Evolutionary conservation across 2,329 filamentous ascomycete species (phyloP).

Genomic region (Hymenoscyphus linearis): DNA sequence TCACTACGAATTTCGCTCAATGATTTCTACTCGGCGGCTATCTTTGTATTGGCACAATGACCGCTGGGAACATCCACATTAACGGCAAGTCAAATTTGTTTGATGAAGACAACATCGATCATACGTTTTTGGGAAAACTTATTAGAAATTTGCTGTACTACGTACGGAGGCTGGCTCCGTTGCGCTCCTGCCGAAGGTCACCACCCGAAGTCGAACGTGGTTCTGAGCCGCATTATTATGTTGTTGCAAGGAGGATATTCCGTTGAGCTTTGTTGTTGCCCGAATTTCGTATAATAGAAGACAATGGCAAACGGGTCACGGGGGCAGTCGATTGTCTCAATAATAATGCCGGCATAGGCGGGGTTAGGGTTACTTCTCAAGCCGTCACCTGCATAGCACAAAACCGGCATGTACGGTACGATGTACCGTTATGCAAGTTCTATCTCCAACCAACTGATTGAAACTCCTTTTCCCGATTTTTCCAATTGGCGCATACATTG

Average conservation of each 20-base stretch:
- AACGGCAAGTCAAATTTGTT: constrained; percentile 3
- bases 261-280: neutral
- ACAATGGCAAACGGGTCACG: no score
- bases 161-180: constrained; percentile 9
- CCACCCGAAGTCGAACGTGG: neutral
- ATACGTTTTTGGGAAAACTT: constrained; percentile 17
- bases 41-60: constrained; percentile 15
- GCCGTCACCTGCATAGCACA: no score
- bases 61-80: constrained; percentile 8
- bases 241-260: neutral
- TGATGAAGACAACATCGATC: constrained; percentile 13
- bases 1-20: constrained; percentile 11
- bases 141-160: constrained; percentile 6
- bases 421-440: no score
- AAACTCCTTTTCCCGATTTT: no score
- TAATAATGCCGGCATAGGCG: no score
- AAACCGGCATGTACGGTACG: no score
- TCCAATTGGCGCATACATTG: no score
- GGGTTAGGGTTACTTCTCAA: no score
- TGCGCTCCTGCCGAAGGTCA: neutral
- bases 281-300: no score
- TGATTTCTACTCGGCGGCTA: constrained; percentile 17
- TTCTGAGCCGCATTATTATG: neutral
- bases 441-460: no score
- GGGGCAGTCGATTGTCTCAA: no score